phyloP scores from a whole-genome alignment of 1,284 basidiomycete species.

The Bjerkandera adusta region DNA sequence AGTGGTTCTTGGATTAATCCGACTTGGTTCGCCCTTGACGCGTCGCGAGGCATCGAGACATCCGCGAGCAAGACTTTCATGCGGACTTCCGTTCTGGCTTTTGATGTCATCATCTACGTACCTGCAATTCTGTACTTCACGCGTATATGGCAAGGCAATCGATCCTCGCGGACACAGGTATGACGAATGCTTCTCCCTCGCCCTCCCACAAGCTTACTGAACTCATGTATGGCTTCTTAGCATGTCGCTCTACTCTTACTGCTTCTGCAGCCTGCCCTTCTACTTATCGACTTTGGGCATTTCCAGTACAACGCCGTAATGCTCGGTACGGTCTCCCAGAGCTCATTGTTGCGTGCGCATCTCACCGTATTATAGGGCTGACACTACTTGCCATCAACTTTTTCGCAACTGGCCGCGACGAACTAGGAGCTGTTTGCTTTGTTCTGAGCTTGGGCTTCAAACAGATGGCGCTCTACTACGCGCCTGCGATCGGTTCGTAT shows the following conservation, averaged over 20 bases:
- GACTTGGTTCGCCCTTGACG: slow-evolving; percentile 71
- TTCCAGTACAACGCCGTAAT: slow-evolving; percentile 93
- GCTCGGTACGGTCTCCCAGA: slow-evolving; percentile 57
- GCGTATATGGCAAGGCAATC: slow-evolving; percentile 57
- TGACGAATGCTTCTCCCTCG: slow-evolving; percentile 11
- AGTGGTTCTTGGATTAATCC: slow-evolving; percentile 72
- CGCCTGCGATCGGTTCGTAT: slow-evolving; percentile 85
- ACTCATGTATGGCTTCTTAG: slow-evolving; percentile 40
- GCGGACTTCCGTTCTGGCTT: slow-evolving; percentile 71
- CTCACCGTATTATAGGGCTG: slow-evolving; percentile 45
- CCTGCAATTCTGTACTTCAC: slow-evolving; percentile 69
- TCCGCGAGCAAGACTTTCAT: slow-evolving; percentile 72
- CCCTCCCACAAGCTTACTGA: not conserved
- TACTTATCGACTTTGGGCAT: slow-evolving; percentile 89
- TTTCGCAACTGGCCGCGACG: slow-evolving; percentile 68
- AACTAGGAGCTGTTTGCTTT: slow-evolving; percentile 79
- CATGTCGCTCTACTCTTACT: slow-evolving; percentile 71
- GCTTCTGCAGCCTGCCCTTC: slow-evolving; percentile 79
- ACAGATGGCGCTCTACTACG: slow-evolving; percentile 95
- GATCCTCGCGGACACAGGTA: slow-evolving; percentile 74
- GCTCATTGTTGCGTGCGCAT: not conserved
- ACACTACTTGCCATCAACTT: slow-evolving; percentile 69
- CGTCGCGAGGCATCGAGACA: slow-evolving; percentile 78
- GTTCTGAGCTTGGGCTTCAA: slow-evolving; percentile 87
- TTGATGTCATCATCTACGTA: slow-evolving; percentile 76